Base-by-base conservation (phyloP, 179 eudicot genomes). In the Silene noctiflora region DNA sequence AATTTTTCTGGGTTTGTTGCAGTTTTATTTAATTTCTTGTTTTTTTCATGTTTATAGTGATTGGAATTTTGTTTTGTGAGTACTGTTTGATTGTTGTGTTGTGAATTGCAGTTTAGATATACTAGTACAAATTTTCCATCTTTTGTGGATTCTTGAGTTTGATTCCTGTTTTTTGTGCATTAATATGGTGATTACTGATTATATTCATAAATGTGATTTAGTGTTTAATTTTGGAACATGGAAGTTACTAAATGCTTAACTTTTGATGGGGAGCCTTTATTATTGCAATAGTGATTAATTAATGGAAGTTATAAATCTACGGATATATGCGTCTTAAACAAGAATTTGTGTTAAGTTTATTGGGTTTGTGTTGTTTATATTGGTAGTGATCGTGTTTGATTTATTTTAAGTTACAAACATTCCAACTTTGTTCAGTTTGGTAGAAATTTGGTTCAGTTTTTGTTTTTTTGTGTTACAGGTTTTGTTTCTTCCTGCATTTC, bases 401-500 rank as follows among this genome's bases (percentile, higher is more conserved):
- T 71, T 16, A 7, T 53, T 27, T 42, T 8, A 55, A 27, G 44
- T 55, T 71, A 48, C 25, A 71, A 71, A 55, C 44, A 71, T 27
- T 29, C 22, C 46, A 71, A 53, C 44, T 27, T 71, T 71, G 33
- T 71, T 48, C 29, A 20, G 63, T 25, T 58, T 59, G 75, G 24
- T 56, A 48, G 31, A 22, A 31, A 33, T 24, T 72, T 35, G 48
- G 9, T 72, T 55, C 0, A 8, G 0, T 0, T 8, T 22, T 63
- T 63, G 9, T 10, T 46, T 70, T 48, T 46, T 46, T 70, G 13
- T 70, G 72, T n/a, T 66, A 31, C 17, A 14, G 27, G 22, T 33
- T 68, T 42, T 39, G 59, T 69, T 69, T 46, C 33, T 46, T 69
- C 13, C 48, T 44, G 58, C 24, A 20, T 25, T 51, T 19, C 22